phyloP scores from a whole-genome alignment of 2,329 filamentous ascomycete species.

The Curvularia sp. region DNA sequence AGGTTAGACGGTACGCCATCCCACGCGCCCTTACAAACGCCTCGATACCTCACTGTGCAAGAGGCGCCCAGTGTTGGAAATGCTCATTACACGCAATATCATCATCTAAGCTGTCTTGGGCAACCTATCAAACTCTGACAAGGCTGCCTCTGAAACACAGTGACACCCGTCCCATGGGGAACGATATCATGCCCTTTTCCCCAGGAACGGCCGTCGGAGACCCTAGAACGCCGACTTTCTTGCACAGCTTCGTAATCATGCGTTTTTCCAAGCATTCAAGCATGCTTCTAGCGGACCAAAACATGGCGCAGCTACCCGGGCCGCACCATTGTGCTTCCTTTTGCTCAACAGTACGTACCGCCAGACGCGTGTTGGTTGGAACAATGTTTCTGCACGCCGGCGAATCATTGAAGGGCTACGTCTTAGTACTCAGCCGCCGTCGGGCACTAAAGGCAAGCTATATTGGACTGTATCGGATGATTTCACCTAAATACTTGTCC shows the following conservation, averaged over 20 bases:
- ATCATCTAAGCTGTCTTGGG: background rate
- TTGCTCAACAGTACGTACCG: background rate
- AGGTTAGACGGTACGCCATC: conserved; percentile 14
- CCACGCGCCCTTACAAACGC: conserved; percentile 12
- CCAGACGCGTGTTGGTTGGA: background rate
- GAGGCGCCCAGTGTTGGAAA: conserved; percentile 1
- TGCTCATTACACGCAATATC: conserved; percentile 1
- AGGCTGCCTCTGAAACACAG: background rate
- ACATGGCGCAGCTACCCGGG: background rate
- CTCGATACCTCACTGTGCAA: conserved; percentile 9
- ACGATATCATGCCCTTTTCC: background rate
- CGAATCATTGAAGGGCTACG: background rate
- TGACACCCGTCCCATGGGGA: background rate
- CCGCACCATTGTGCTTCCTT: background rate
- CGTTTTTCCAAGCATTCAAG: background rate
- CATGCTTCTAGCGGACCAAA: background rate
- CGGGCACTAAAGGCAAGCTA: background rate
- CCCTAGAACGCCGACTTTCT: background rate
- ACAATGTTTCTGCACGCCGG: background rate
- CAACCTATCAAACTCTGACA: conserved; percentile 6
- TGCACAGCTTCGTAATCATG: background rate
- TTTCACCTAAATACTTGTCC: background rate
- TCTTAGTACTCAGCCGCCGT: background rate
- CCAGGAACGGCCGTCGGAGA: background rate
- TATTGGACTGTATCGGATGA: background rate